These are phyloP conservation scores for Alternaria dauci DNA, from an alignment of 2,329 filamentous ascomycete species.

Conservation along the genomic window DNA sequence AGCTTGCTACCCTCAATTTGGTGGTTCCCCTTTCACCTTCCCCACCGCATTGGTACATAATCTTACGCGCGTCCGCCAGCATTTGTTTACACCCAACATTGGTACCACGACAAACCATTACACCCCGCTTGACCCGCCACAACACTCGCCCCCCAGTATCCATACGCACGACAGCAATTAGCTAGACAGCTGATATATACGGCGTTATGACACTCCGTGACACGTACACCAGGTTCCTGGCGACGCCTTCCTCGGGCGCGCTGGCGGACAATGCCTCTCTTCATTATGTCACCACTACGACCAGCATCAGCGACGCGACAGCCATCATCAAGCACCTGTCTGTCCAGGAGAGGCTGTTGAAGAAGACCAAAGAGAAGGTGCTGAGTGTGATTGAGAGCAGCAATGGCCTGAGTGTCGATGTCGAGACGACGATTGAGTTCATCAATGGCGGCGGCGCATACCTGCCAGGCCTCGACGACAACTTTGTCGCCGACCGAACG, in stretches of 20 bases:
- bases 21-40: constrained; percentile 25
- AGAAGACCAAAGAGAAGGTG: constrained; percentile 82
- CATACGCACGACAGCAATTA: constrained; percentile 22
- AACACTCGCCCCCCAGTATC: constrained; percentile 12
- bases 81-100: constrained; percentile 23
- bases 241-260: constrained; percentile 52
- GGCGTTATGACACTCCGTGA: constrained; percentile 40
- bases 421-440: constrained; percentile 86
- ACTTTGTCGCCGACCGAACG: constrained; percentile 84
- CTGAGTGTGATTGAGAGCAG: constrained; percentile 76
- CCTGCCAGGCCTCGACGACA: constrained; percentile 89
- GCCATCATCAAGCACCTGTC: constrained; percentile 85
- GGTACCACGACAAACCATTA: constrained; percentile 14
- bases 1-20: constrained; percentile 13
- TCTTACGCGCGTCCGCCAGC: constrained; percentile 9
- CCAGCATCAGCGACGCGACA: constrained; percentile 72
- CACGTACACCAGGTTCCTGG: constrained; percentile 59
- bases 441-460: constrained; percentile 81
- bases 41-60: constrained; percentile 11
- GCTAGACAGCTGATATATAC: constrained; percentile 10
- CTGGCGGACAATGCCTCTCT: constrained; percentile 58
- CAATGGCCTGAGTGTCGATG: constrained; percentile 75
- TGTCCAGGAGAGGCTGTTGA: constrained; percentile 74
- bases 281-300: constrained; percentile 91
- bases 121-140: constrained; percentile 10